Evolutionary conservation across 225 moss, liverwort and hornwort genomes (phyloP).

Genomic region (Physcomitrium patens): DNA sequence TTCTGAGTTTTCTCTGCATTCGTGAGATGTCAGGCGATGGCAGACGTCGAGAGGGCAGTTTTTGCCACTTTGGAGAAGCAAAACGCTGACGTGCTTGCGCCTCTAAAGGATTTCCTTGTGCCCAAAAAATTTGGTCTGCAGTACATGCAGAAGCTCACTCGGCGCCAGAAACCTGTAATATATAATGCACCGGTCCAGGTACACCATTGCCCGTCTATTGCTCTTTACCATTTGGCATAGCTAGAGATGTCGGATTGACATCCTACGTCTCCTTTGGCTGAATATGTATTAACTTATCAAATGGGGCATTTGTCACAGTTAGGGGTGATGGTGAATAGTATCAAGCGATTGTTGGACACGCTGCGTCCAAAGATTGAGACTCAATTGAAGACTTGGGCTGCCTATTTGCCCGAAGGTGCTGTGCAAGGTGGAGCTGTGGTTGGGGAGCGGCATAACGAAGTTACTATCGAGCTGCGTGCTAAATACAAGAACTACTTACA

Average conservation of each 20-base stretch:
- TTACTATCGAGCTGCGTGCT: conserved; percentile 94
- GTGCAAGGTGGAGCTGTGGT: conserved; percentile 66
- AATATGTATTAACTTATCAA: conserved; percentile 9
- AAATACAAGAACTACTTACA: conserved; percentile 95
- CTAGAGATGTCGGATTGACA: not conserved
- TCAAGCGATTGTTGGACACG: conserved; percentile 88
- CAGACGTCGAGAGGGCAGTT: conserved; percentile 90
- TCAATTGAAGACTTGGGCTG: conserved; percentile 96
- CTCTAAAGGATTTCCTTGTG: conserved; percentile 86
- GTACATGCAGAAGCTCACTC: conserved; percentile 96
- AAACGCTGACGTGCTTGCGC: conserved; percentile 84
- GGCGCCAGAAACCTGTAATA: conserved; percentile 76
- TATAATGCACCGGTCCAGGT: conserved; percentile 96
- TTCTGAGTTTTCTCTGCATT: not conserved
- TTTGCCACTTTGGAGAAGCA: conserved; percentile 90
- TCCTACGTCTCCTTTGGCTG: not conserved
- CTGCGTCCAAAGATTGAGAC: conserved; percentile 88
- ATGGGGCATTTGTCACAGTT: conserved; percentile 51
- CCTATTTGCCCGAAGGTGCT: conserved; percentile 79
- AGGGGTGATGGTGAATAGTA: conserved; percentile 90
- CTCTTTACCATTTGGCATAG: not conserved
- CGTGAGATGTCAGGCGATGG: conserved; percentile 61
- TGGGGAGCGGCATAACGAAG: conserved; percentile 95
- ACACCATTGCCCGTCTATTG: not conserved
- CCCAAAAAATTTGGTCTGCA: conserved; percentile 95